These are phyloP conservation scores for Conticribra weissflogii DNA, from an alignment of 108 stramenopile species.

Conservation along the genomic window DNA sequence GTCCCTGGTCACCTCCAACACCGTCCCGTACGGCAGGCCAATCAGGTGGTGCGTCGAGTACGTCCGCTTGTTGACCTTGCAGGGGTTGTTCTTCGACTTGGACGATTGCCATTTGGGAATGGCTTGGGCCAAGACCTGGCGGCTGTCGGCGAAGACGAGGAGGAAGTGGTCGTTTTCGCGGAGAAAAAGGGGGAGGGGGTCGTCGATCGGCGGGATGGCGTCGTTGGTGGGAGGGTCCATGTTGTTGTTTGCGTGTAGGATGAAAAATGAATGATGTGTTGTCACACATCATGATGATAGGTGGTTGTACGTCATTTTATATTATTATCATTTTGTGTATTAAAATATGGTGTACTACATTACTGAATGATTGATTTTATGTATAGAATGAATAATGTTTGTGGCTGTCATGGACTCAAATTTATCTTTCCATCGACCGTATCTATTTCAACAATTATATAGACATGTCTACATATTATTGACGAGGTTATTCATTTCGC, in stretches of 20 bases:
- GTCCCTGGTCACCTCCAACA: constrained; percentile 65
- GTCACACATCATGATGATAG: too few relatives aligned
- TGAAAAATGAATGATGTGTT: too few relatives aligned
- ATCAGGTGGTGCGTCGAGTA: constrained; percentile 69
- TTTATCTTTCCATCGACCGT: too few relatives aligned
- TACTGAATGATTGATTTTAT: too few relatives aligned
- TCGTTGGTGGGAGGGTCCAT: neutral
- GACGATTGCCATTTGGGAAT: constrained; percentile 25
- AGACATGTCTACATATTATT: too few relatives aligned
- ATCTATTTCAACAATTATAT: too few relatives aligned
- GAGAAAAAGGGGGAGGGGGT: constrained; percentile 36
- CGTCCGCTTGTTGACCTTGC: constrained; percentile 81
- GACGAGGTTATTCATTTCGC: too few relatives aligned
- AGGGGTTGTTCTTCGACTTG: constrained; percentile 58
- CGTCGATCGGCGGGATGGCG: neutral
- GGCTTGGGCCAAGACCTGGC: constrained; percentile 76
- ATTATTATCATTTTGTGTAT: too few relatives aligned
- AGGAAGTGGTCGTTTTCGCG: constrained; percentile 72
- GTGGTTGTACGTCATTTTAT: too few relatives aligned
- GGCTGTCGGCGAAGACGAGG: constrained; percentile 72
- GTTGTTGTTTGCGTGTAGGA: neutral
- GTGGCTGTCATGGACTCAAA: too few relatives aligned
- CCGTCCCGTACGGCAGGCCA: constrained; percentile 81
- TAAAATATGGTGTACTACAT: too few relatives aligned
- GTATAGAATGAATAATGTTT: too few relatives aligned